Percentiles rank a stretch among this genome's conserved stretches.
Evolutionary conservation across 2,329 filamentous ascomycete species (phyloP).

Genomic region (Verticillium albo-atrum): DNA sequence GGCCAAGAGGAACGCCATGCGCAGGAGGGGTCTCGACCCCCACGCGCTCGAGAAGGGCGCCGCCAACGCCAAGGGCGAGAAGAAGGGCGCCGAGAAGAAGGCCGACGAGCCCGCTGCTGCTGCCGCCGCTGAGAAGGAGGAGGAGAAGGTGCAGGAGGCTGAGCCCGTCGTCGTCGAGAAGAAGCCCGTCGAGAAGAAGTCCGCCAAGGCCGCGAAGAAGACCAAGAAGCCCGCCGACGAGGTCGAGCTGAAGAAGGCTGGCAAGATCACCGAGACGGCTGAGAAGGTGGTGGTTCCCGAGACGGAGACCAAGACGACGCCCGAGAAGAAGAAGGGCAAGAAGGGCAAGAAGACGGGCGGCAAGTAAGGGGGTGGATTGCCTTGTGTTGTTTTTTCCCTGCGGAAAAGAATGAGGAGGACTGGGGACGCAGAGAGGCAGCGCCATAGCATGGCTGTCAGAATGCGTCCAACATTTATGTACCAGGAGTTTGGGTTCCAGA

Average conservation of each 20-base stretch:
- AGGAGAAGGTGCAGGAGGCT: constrained; percentile 8
- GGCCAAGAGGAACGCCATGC: constrained; percentile 69
- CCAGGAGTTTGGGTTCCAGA: not conserved
- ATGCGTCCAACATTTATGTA: not conserved
- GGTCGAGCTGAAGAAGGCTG: constrained; percentile 5
- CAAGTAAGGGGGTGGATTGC: not conserved
- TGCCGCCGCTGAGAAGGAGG: not conserved
- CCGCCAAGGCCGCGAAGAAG: constrained; percentile 8
- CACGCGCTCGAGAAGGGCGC: constrained; percentile 38
- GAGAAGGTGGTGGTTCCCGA: constrained; percentile 11
- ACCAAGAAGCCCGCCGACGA: constrained; percentile 1
- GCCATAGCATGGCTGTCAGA: not conserved
- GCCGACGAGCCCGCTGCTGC: constrained; percentile 5
- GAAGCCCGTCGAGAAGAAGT: constrained; percentile 6
- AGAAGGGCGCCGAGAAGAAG: constrained; percentile 4
- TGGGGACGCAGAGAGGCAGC: not conserved
- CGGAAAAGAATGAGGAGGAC: not conserved
- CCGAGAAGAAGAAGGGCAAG: constrained; percentile 12
- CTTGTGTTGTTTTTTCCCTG: too few species aligned
- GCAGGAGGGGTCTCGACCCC: constrained; percentile 70
- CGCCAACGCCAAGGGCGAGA: constrained; percentile 5
- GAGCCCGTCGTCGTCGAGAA: constrained; percentile 9
- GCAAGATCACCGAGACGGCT: constrained; percentile 2
- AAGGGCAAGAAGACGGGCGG: constrained; percentile 12
- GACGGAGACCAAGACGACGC: constrained; percentile 7